Evolutionary conservation across 352 stramenopile genomes (phyloP), one percentile per base, ranked within the genome.

Genomic region (Pilasporangium apinafurcum): DNA sequence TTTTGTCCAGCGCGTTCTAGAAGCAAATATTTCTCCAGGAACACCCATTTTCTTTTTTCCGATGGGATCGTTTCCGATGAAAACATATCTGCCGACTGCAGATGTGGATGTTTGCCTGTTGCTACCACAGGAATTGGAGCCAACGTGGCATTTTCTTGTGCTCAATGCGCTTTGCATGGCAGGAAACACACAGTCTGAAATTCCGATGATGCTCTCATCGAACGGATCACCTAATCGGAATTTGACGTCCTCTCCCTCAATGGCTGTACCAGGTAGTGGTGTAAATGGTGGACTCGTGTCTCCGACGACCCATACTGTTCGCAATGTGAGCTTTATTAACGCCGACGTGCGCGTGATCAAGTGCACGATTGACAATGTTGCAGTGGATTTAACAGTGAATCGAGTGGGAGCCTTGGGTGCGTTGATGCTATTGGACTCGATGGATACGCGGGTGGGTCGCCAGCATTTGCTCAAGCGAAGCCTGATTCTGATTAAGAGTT

Each of bases 271-370:
- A 25, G 38, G 31, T n/a, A 21, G 24, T 18, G 36, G 36, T 20
- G 12, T 31, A 21, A 47, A 37, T 16, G 37, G 38, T 14, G 34
- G 16, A 16, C 8, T 31, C 6, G 21, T 28, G 16, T 36, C 26
- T 30, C 16, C 34, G 20, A 22, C 30, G 10, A 42, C 44, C 17
- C 45, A 86, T 43, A 86, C 75, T 1, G 81, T 92, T 22, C 81
- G 81, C 39, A 96, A 96, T 40, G 85, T 96, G 39, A 95, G 65
- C 24, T 92, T 95, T 54, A 79, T 95, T 37, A 96, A 95, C 47
- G 80, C 82, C 2, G 82, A 95, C 41, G 79, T 93, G 33, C 75
- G 82, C 13, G 78, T 91, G 10, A 80, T 96, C 49, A 95, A 95
- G 62, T 96, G 85, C 61, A 95, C 86, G 30, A 72, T 95, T 32